Evolutionary conservation across 345 rosid genomes (phyloP), one percentile per base, ranked within the genome.

Genomic region (Sapria himalayana): DNA sequence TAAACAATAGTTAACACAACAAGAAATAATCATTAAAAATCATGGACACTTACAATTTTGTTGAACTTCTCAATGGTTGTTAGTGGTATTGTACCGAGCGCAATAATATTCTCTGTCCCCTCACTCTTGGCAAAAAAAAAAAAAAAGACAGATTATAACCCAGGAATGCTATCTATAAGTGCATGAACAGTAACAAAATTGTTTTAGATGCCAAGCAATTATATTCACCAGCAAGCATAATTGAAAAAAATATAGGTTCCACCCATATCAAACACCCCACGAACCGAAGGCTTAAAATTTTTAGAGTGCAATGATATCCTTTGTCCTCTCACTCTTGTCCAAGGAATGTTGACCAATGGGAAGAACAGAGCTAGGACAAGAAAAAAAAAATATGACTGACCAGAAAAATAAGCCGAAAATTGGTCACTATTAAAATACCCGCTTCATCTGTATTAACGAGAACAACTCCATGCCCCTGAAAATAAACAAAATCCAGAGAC

Each of bases 401-500:
- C 76, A 89, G 48, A 66, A 89, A 89, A 47, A 89, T 70, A 58
- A 82, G 65, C 39, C 98, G 95, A 51, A 74, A 89, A 60, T 89
- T 89, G 8, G 98, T 82, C 54, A 89, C 71, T 39, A 82, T 39
- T 57, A 89, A 65, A 19, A 74, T 79, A 41, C 98, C 95, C 1
- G 93, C 92, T 48, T 65, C 73, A 61, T 67, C 79, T 4, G 64
- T 79, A 57, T 89, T 89, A 39, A 89, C 58, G 60, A 89, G 92
- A 51, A 77, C 79, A 49, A 74, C 95, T 23, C 95, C 98, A 48
- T 61, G 52, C 24, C 61, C 71, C 98, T 89, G 74, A 50, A 72
- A 62, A 16, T 45, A 64, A 46, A 45, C 11, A 33, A 14, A 17
- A 11, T 16, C 5, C 15, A 46, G 10, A 4, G 25, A 17, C 35